Evolutionary conservation across 257 asterid species (phyloP).

Genomic region (Vinca minor): DNA sequence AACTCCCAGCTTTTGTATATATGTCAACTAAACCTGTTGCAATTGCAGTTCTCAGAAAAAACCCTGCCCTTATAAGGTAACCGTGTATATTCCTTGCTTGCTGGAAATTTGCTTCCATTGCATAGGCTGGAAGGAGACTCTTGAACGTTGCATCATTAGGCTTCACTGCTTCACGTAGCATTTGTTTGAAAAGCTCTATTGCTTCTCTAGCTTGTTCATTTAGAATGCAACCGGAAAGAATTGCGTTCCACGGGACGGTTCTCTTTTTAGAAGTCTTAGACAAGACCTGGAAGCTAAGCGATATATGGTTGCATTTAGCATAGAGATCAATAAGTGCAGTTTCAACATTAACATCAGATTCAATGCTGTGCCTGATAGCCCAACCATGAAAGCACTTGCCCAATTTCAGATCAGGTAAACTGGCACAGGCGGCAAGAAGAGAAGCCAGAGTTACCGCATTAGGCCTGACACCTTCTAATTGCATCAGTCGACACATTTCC

Average conservation of each 20-base stretch:
- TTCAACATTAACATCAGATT: slow-evolving; percentile 66
- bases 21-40: slow-evolving; percentile 67
- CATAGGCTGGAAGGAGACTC: slow-evolving; percentile 85
- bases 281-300: slow-evolving; percentile 49
- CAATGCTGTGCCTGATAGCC: slow-evolving; percentile 57
- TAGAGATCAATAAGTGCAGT: slow-evolving; percentile 76
- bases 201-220: slow-evolving; percentile 55
- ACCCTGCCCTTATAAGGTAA: slow-evolving; percentile 63
- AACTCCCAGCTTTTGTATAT: slow-evolving; percentile 69
- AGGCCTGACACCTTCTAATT: slow-evolving; percentile 67
- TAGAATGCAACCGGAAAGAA: slow-evolving; percentile 67
- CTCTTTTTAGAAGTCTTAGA: slow-evolving; percentile 49
- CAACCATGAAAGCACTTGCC: slow-evolving; percentile 91
- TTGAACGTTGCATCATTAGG: slow-evolving; percentile 73
- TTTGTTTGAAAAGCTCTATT: slow-evolving; percentile 55
- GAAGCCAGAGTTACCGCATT: slow-evolving; percentile 75
- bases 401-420: slow-evolving; percentile 43
- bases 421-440: slow-evolving; percentile 58
- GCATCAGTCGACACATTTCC: slow-evolving; percentile 59
- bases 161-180: slow-evolving; percentile 48
- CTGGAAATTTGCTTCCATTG: slow-evolving; percentile 56
- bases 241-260: slow-evolving; percentile 84
- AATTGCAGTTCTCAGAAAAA: slow-evolving; percentile 46
- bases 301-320: slow-evolving; percentile 54
- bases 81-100: slow-evolving; percentile 66